Percentiles rank a stretch among this genome's conserved stretches.
Conservation (phyloP, 2,329 filamentous ascomycete species). For the Colletotrichum tropicale region DNA sequence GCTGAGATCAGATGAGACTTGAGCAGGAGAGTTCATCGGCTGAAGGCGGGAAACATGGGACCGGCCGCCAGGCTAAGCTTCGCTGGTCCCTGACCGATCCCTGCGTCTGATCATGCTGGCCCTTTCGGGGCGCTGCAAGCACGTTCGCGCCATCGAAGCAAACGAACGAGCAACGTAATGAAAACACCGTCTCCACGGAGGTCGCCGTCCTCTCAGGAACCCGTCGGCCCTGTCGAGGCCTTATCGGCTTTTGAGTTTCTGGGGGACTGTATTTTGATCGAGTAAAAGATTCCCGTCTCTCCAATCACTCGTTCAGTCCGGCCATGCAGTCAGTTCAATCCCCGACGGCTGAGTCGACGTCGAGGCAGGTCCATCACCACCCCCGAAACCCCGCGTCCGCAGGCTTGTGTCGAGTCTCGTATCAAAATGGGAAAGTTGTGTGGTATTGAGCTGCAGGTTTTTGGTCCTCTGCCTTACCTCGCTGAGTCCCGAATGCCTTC, state of each 20-base stretch:
- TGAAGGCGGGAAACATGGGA: not conserved
- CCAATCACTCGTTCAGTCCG: not conserved
- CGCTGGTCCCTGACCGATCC: conserved; percentile 3
- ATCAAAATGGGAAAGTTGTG: not conserved
- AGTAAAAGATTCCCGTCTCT: conserved; percentile 1
- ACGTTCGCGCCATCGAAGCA: not conserved
- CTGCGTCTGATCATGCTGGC: not conserved
- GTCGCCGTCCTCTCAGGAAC: not conserved
- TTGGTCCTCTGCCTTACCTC: not conserved
- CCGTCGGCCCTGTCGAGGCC: not conserved
- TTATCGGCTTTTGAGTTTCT: not conserved
- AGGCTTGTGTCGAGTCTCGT: not conserved
- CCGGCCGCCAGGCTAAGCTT: conserved; percentile 4
- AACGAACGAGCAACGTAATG: conserved; percentile 5
- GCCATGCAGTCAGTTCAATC: not conserved
- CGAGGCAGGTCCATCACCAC: not conserved
- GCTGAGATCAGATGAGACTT: not conserved
- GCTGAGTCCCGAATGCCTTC: not conserved
- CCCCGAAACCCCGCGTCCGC: not conserved
- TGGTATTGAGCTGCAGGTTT: conserved; percentile 16
- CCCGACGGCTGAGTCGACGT: not conserved
- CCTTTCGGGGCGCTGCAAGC: not conserved
- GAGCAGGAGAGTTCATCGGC: not conserved
- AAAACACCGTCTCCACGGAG: conserved; percentile 10
- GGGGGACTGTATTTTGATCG: not conserved